Evolutionary conservation across 768 basidiomycete genomes (phyloP), one percentile per base, ranked within the genome.

Genomic region (Auriscalpium vulgare): DNA sequence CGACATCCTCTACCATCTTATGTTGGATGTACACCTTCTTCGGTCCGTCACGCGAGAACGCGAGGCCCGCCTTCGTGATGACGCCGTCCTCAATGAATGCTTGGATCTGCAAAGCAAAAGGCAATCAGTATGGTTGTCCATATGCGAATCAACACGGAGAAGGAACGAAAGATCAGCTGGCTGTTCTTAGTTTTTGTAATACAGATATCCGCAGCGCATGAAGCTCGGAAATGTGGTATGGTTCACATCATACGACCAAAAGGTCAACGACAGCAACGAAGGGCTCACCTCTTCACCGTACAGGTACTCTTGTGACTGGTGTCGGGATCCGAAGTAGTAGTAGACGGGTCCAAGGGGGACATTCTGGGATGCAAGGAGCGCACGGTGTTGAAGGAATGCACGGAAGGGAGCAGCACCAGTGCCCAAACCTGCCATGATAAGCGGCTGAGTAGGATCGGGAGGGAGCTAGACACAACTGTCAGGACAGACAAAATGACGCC

Each of bases 321-420:
- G 88, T 55, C 97, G 91, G 56, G 95, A 94, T 55, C 97, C 97
- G 68, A 99, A 99, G 78, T 99, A 99, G 77, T 99, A 98, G 69
- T 97, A 87, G 10, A 92, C 81, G 2, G 95, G 95, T 0, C 97
- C 97, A 56, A 97, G 83, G 51, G 87, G 78, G 61, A 86, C 74
- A 29, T 88, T 87, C 67, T 90, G 85, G 35, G 83, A 71, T 35
- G 80, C 77, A 55, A 94, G 85, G 80, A 78, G 83, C 8, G 92
- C 93, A 56, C 95, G 86, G 71, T 99, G 85, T 69, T 99, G 97
- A 58, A 97, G 83, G 81, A 98, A 99, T 8, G 97, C 97, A 56
- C 97, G 91, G 88, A 99, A 99, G 21, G 97, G 97, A 10, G 97
- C 97, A 9, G 94, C 97, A 55, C 95, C 97, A 4, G 97, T 99